Percentiles rank a stretch among this genome's conserved stretches.
These are phyloP conservation scores for Rhodotorula kratochvilovae DNA, from an alignment of 768 basidiomycete genomes.

Conservation along the genomic window DNA sequence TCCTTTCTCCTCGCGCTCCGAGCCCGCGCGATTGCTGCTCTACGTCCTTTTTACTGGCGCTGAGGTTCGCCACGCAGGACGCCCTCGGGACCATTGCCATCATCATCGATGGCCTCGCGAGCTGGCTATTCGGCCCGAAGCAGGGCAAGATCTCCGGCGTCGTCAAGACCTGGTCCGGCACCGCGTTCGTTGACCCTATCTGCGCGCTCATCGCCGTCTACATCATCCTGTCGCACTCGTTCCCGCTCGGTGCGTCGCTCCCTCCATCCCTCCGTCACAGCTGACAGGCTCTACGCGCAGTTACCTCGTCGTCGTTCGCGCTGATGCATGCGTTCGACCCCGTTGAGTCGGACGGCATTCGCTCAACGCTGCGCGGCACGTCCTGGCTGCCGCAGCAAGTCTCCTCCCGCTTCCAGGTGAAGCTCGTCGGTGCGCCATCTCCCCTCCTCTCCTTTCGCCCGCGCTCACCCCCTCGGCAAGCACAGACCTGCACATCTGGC, in stretches of 20 bases:
- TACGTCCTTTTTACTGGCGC: not conserved
- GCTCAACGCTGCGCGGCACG: not conserved
- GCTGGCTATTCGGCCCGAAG: constrained; percentile 7
- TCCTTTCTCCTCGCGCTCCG: not conserved
- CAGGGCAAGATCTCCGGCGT: not conserved
- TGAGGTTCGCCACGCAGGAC: not conserved
- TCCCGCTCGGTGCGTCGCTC: constrained; percentile 12
- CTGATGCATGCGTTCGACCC: constrained; percentile 33
- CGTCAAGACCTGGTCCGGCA: not conserved
- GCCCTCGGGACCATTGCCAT: constrained; percentile 12
- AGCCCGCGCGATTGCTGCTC: too few relatives aligned
- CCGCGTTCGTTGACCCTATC: constrained; percentile 17
- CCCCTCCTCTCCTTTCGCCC: too few relatives aligned
- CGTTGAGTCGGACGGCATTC: not conserved
- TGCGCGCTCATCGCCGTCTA: constrained; percentile 17
- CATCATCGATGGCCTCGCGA: constrained; percentile 10
- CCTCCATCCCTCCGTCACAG: not conserved
- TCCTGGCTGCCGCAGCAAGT: not conserved
- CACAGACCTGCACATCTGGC: constrained; percentile 28
- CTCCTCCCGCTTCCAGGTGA: not conserved
- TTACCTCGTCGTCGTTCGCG: constrained; percentile 8
- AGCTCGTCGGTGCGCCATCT: not conserved
- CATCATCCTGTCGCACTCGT: constrained; percentile 18
- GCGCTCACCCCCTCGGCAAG: too few relatives aligned
- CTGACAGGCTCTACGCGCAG: not conserved